These are phyloP conservation scores for Lactarius tabidus DNA, from an alignment of 768 basidiomycete species.

Conservation along the genomic window DNA sequence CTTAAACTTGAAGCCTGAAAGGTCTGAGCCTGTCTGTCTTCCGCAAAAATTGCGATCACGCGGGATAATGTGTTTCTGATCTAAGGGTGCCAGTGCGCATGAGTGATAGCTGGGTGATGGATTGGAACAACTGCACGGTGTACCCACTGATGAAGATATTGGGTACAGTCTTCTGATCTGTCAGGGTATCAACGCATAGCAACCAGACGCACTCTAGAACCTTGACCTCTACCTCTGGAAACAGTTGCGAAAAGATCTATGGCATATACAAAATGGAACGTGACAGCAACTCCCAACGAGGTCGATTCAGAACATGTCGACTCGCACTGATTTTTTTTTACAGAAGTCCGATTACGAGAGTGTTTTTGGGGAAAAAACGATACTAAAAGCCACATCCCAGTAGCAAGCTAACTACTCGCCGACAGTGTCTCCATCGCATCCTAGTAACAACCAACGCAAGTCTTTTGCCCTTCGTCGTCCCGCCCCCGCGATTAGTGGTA, in stretches of 20 bases:
- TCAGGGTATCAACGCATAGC: constrained; percentile 50
- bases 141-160: constrained; percentile 68
- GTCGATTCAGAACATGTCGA: background rate
- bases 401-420: constrained; percentile 6
- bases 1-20: constrained; percentile 20
- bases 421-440: constrained; percentile 8
- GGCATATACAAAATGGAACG: constrained; percentile 41
- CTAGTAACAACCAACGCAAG: constrained; percentile 14
- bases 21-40: constrained; percentile 14
- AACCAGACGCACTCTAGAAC: constrained; percentile 36
- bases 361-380: constrained; percentile 12
- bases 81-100: constrained; percentile 36
- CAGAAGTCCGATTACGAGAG: background rate
- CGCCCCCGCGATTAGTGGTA: background rate
- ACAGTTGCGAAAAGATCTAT: constrained; percentile 37
- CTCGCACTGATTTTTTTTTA: background rate
- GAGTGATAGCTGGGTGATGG: background rate
- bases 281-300: no score
- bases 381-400: constrained; percentile 13
- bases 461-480: background rate
- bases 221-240: constrained; percentile 32
- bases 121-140: background rate
- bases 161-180: constrained; percentile 68
- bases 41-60: constrained; percentile 8
- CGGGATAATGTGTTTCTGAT: constrained; percentile 42